Base-by-base conservation (phyloP, 2,329 filamentous ascomycete species). In the Colletotrichum tamarilloi region DNA sequence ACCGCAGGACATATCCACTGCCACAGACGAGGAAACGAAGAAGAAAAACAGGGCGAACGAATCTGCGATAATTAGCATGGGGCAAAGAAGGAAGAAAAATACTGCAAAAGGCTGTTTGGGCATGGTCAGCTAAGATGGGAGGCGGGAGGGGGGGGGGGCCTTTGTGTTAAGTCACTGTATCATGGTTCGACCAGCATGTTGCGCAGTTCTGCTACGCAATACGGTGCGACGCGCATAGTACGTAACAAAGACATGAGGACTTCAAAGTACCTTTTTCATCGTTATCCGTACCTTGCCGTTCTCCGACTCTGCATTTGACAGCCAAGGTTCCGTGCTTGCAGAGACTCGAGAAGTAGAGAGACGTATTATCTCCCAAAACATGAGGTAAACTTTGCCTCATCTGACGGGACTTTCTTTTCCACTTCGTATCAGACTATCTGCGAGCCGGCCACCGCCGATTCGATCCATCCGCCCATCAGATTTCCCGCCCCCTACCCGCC, bases 301-400 rank as follows among this genome's bases (percentile, higher is more conserved):
- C 42, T 49, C 42, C n/a, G 16, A 11, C 7, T 49, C 38, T 16
- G 5, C 14, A 42, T 58, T 38, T 59, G 56, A 30, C 30, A 12
- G 19, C 30, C 28, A 35, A 32, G 19, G 22, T 52, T 30, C 60
- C 60, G 60, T 52, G 60, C 60, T 63, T 63, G 12, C 26, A 63
- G 38, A 63, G 60, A 42, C 38, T 42, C 14, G 38, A 42, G 14
- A 16, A 42, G 16, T 16, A 16, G 38, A 42, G 32, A 35, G 32
- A 35, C 3, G 42, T 62, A 52, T 35, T 35, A 16, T 53, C 60
- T 35, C 24, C n/a, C 46, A 63, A 63, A 24, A 24, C 46, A 53
- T 52, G 28, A 63, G 60, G 46, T 63, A 63, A 63, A 63, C 60
- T 53, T 53, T 53, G 28, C 60, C 16, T 63, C 28, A 28, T 35